These are phyloP conservation scores for Haplosporangium gracile DNA, from an alignment of 192 early-diverging fungal genomes.

Conservation along the genomic window DNA sequence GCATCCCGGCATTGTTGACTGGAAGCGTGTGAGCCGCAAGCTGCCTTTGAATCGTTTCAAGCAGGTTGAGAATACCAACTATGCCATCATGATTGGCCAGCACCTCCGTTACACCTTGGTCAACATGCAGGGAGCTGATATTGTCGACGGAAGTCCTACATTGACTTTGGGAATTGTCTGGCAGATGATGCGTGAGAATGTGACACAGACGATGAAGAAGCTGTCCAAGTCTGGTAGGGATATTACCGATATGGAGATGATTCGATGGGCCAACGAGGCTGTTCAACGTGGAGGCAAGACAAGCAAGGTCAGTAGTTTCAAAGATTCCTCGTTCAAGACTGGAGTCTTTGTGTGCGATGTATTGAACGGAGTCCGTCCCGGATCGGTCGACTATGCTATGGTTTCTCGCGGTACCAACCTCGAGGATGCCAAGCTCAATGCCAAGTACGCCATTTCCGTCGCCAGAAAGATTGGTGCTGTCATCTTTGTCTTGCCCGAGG, in stretches of 20 bases:
- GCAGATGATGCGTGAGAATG: conserved; percentile 99
- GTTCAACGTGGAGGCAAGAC: conserved; percentile 75
- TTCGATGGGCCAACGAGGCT: conserved; percentile 94
- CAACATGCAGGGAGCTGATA: conserved; percentile 95
- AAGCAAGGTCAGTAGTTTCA: conserved; percentile 84
- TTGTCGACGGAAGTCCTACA: conserved; percentile 91
- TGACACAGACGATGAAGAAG: conserved; percentile 91
- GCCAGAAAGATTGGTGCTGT: conserved; percentile 99
- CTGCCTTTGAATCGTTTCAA: conserved; percentile 91
- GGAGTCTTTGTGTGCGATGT: conserved; percentile 93
- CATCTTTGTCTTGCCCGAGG: conserved; percentile 98
- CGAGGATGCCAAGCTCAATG: conserved; percentile 92
- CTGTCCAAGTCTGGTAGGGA: conserved; percentile 85
- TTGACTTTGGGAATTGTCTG: conserved; percentile 94
- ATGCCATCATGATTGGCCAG: conserved; percentile 90
- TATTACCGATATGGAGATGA: conserved; percentile 94
- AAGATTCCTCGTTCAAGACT: conserved; percentile 81
- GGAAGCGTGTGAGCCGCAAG: conserved; percentile 90
- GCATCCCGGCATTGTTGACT: conserved; percentile 89
- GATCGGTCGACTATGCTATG: conserved; percentile 90
- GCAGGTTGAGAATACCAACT: conserved; percentile 98
- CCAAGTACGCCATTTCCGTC: conserved; percentile 97
- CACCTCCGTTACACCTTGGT: conserved; percentile 90
- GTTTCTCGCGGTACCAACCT: conserved; percentile 80
- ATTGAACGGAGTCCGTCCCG: conserved; percentile 92